These are phyloP conservation scores for Castanospermum australe DNA, from an alignment of 306 rosid genomes.

Conservation along the genomic window DNA sequence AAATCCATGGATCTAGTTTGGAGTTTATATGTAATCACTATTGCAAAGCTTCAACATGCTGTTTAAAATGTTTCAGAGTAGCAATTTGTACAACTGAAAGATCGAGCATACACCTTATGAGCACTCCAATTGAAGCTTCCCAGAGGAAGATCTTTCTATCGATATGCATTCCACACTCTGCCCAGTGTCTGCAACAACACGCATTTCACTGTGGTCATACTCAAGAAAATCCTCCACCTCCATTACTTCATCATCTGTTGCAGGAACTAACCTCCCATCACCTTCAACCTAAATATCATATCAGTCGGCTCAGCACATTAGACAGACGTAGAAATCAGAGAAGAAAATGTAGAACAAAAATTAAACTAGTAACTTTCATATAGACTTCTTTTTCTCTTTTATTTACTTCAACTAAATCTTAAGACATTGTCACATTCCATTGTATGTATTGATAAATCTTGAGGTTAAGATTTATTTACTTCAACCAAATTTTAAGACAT, in stretches of 20 bases:
- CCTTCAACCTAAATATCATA: slow-evolving; percentile 83
- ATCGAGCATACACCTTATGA: slow-evolving; percentile 58
- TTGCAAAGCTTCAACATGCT: background rate
- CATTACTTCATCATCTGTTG: slow-evolving; percentile 95
- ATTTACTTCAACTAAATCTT: background rate
- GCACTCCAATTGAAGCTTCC: slow-evolving; percentile 68
- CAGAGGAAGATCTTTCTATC: slow-evolving; percentile 58
- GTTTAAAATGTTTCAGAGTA: slow-evolving; percentile 16
- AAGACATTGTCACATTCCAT: background rate
- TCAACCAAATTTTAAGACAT: no score
- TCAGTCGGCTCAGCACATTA: slow-evolving; percentile 16
- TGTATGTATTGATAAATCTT: no score
- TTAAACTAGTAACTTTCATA: background rate
- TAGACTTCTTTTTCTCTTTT: background rate
- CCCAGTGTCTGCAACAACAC: slow-evolving; percentile 54
- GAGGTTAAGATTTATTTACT: slow-evolving; percentile 21
- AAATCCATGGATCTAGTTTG: background rate
- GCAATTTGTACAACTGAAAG: slow-evolving; percentile 18
- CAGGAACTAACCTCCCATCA: slow-evolving; percentile 97
- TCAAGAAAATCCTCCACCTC: slow-evolving; percentile 87
- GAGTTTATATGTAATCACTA: slow-evolving; percentile 5
- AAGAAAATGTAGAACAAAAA: slow-evolving; percentile 13
- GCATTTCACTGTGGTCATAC: slow-evolving; percentile 66
- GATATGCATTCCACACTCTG: slow-evolving; percentile 58
- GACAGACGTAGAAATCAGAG: background rate